These are phyloP conservation scores for Plectosphaerella sp. DNA, from an alignment of 2,329 filamentous ascomycete genomes.

Conservation along the genomic window DNA sequence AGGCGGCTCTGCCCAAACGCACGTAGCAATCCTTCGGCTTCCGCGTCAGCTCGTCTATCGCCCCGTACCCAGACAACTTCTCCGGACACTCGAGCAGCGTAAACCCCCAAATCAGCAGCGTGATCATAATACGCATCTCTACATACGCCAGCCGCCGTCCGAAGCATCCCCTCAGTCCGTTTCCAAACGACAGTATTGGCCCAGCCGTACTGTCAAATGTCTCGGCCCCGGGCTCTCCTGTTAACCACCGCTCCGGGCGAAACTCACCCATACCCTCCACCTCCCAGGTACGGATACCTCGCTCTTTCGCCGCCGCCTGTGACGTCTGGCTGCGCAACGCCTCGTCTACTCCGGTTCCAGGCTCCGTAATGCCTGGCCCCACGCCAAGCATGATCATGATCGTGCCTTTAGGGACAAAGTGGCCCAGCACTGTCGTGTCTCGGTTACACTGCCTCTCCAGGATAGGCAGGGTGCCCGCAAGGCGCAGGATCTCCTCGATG, in stretches of 20 bases:
- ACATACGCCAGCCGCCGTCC: conserved; percentile 9
- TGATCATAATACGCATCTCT: neutral
- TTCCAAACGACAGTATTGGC: neutral
- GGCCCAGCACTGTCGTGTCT: conserved; percentile 28
- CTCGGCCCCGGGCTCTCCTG: neutral
- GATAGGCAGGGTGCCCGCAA: conserved; percentile 17
- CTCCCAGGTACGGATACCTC: neutral
- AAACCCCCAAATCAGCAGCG: neutral
- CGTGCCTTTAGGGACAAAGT: conserved; percentile 27
- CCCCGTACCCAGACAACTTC: conserved; percentile 9
- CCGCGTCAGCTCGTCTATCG: conserved; percentile 6
- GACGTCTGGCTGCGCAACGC: neutral
- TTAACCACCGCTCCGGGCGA: conserved; percentile 4
- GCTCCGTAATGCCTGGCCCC: conserved; percentile 13
- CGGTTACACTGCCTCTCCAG: conserved; percentile 21
- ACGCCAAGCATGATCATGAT: conserved; percentile 15
- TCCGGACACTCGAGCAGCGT: conserved; percentile 12
- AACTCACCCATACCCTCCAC: neutral
- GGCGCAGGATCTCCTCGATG: conserved; percentile 25
- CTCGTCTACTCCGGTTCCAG: neutral
- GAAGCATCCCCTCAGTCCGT: conserved; percentile 3
- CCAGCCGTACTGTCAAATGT: neutral
- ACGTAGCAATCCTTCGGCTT: conserved; percentile 11
- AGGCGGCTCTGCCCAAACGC: neutral
- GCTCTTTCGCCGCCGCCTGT: neutral